Evolutionary conservation across 1,139 yeast species (phyloP), one percentile per base, ranked within the genome.

Genomic region (Taphrina populina): DNA sequence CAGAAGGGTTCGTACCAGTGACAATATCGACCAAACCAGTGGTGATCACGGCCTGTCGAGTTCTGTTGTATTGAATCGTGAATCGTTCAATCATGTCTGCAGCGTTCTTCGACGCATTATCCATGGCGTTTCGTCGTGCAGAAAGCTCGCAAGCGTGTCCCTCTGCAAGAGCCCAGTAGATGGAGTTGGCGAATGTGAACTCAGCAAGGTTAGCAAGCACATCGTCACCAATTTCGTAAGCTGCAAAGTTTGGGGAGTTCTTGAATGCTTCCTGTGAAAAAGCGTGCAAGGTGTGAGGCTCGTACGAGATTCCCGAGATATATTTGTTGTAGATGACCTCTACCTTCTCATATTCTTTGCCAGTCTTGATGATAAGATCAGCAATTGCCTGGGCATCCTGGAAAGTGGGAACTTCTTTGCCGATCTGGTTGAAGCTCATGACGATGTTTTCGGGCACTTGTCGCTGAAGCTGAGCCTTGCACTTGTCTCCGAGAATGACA

Each of bases 121-220:
- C 98, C 98, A 92, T 92, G 68, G 98, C 98, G 73, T 88, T 90
- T 83, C 98, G 90, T 83, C 98, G 88, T 62, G 98, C 96, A 65
- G 95, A 85, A 67, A 90, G 80, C 79, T 92, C 98, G 59, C 97
- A 87, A 63, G 98, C 97, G 74, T 92, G 90, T 73, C 96, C 97
- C 73, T 92, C 96, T 65, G 96, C 92, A 80, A 90, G 81, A 64
- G 96, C 96, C 70, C 94, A 76, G 73, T 84, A 81, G 68, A 92
- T 79, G 68, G 88, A 81, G 80, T 88, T 90, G 65, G 97, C 92
- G 66, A 92, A 79, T 47, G 95, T 79, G 76, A 86, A 88, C 76
- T 90, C 95, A 63, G 95, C 73, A 66, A 87, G 73, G 68, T 73
- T 70, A 52, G 63, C 63, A 39, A 70, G 64, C 54, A 76, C 71